Evolutionary conservation across 163 green algal species (phyloP).

Genomic region (Chlamydomonas reinhardtii): DNA sequence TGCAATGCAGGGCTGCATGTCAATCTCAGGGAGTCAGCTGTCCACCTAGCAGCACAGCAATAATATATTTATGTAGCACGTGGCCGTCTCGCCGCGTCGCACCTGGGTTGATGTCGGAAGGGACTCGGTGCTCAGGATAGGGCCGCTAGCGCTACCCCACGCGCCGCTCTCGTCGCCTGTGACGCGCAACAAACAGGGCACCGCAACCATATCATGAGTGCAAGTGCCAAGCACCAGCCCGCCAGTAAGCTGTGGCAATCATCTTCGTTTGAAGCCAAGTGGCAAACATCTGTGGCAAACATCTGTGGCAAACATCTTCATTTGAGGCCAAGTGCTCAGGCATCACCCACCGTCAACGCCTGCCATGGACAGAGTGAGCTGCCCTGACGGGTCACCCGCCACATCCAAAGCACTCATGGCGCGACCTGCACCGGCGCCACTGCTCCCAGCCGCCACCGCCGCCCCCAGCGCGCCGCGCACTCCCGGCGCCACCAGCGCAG

Average conservation of each 20-base stretch:
- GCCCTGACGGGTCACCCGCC: neutral
- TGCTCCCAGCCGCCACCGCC: neutral
- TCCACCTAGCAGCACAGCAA: too few relatives aligned
- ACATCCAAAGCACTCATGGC: neutral
- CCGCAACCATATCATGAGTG: neutral
- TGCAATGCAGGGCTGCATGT: too few relatives aligned
- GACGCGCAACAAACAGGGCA: neutral
- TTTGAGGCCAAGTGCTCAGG: too few relatives aligned
- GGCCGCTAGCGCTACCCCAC: slow-evolving; percentile 30
- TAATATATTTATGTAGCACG: too few relatives aligned
- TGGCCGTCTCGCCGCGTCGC: too few relatives aligned
- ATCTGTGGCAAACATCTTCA: too few relatives aligned
- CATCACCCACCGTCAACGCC: neutral
- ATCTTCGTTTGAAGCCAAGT: too few relatives aligned
- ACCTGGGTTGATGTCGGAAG: neutral
- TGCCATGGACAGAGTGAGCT: neutral
- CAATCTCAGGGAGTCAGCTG: too few relatives aligned
- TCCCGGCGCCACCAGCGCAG: neutral
- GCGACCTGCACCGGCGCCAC: neutral
- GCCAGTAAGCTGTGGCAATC: too few relatives aligned
- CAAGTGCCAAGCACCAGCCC: too few relatives aligned
- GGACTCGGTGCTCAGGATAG: slow-evolving; percentile 10
- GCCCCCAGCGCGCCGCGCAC: too few relatives aligned
- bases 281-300: too few relatives aligned
- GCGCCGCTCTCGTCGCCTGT: slow-evolving; percentile 16